Conservation (phyloP, 2,329 filamentous ascomycete species). For the Beauveria sp. region DNA sequence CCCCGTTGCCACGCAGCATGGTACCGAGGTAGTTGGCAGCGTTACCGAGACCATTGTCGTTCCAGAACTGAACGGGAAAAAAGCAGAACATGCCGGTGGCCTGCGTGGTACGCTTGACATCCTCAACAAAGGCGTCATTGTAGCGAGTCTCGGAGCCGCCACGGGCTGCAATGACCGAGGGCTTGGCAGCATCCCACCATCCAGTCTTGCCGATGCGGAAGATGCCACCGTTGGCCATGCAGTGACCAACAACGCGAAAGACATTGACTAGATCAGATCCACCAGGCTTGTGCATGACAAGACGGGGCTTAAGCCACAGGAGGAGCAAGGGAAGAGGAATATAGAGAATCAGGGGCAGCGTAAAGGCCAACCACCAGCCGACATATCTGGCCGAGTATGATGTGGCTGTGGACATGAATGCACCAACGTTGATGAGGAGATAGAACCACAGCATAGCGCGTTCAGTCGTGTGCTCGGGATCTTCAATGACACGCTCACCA, state of each 20-base stretch:
- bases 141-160: slow-evolving; percentile 45
- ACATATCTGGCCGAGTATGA: slow-evolving; percentile 45
- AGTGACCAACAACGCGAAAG: slow-evolving; percentile 45
- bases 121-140: slow-evolving; percentile 59
- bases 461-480: slow-evolving; percentile 56
- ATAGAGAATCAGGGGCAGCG: slow-evolving; percentile 45
- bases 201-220: slow-evolving; percentile 46
- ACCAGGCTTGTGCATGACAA: slow-evolving; percentile 48
- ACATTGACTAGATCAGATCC: slow-evolving; percentile 60
- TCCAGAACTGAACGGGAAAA: slow-evolving; percentile 32
- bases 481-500: slow-evolving; percentile 61
- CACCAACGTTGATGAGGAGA: slow-evolving; percentile 47
- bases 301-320: slow-evolving; percentile 47
- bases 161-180: slow-evolving; percentile 38
- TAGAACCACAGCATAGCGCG: slow-evolving; percentile 62
- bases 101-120: slow-evolving; percentile 46
- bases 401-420: slow-evolving; percentile 44
- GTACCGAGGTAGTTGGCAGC: slow-evolving; percentile 30
- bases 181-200: slow-evolving; percentile 54
- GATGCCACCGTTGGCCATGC: slow-evolving; percentile 41
- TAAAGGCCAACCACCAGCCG: slow-evolving; percentile 41
- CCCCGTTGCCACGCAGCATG: slow-evolving; percentile 38
- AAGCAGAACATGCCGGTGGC: slow-evolving; percentile 36
- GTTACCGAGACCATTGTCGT: slow-evolving; percentile 32
- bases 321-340: slow-evolving; percentile 51